Evolutionary conservation across 768 basidiomycete genomes (phyloP).

Genomic region (Basidioascus undulatus): DNA sequence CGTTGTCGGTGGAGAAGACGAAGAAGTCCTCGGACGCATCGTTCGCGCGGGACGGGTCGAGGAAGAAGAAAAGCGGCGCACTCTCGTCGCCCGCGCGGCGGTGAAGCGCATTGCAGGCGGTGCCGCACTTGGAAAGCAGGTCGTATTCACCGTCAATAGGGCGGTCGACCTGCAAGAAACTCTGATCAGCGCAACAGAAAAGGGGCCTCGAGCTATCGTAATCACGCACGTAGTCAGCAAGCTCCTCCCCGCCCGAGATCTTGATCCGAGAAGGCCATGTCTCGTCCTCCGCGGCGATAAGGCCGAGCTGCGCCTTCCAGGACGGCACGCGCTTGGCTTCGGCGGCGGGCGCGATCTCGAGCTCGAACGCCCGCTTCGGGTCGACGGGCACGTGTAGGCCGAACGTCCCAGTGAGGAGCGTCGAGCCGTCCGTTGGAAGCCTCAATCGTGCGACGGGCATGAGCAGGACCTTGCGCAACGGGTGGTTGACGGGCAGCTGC

Average conservation of each 20-base stretch:
- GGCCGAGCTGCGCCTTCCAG: constrained; percentile 63
- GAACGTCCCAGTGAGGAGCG: constrained; percentile 41
- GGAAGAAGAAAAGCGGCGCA: constrained; percentile 40
- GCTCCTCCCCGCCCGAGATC: constrained; percentile 30
- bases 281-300: constrained; percentile 37
- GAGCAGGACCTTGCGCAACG: constrained; percentile 46
- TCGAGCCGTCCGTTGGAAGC: constrained; percentile 13
- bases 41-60: constrained; percentile 57
- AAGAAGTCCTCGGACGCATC: constrained; percentile 52
- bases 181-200: too few species aligned
- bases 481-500: constrained; percentile 38
- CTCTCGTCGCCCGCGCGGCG: constrained; percentile 37
- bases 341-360: constrained; percentile 31
- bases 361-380: constrained; percentile 31
- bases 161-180: constrained; percentile 34
- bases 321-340: constrained; percentile 39
- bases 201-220: too few species aligned
- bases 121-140: constrained; percentile 66
- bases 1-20: constrained; percentile 55
- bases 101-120: constrained; percentile 63
- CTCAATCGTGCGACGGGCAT: constrained; percentile 53
- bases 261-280: constrained; percentile 41
- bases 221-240: constrained; percentile 20
- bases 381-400: constrained; percentile 47
- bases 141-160: constrained; percentile 58